Conservation (phyloP, 2,329 filamentous ascomycete species). For the Drechslerella coelobrocha region DNA sequence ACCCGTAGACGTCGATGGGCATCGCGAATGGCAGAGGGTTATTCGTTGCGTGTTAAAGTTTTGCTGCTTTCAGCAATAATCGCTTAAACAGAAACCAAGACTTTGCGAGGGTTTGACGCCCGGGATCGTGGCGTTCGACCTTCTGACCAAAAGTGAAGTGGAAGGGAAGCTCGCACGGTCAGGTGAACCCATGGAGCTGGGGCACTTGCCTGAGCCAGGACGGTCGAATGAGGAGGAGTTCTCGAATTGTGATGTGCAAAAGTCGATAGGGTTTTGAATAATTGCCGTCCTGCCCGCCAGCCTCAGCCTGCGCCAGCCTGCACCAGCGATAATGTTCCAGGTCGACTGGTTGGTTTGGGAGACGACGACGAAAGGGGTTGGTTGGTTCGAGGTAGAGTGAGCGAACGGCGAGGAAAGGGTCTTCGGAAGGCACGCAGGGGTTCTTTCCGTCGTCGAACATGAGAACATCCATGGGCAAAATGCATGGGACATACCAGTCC, state of each 20-base stretch:
- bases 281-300: neutral
- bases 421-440: slow-evolving; percentile 5
- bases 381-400: neutral
- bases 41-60: neutral
- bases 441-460: neutral
- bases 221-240: slow-evolving; percentile 14
- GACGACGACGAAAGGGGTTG: slow-evolving; percentile 16
- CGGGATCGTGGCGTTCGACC: slow-evolving; percentile 28
- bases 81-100: slow-evolving; percentile 9
- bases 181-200: slow-evolving; percentile 17
- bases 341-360: neutral
- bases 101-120: slow-evolving; percentile 20
- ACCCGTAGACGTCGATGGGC: too few species aligned
- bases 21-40: neutral
- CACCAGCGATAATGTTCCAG: too few species aligned
- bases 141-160: slow-evolving; percentile 17
- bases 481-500: neutral
- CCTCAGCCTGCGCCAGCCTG: too few species aligned
- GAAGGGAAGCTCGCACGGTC: slow-evolving; percentile 29
- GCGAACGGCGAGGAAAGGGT: slow-evolving; percentile 15
- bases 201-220: neutral
- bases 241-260: slow-evolving; percentile 7
- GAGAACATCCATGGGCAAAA: too few species aligned
- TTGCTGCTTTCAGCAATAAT: slow-evolving; percentile 13
- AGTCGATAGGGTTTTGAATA: neutral